Evolutionary conservation across 331 rosid species (phyloP), one percentile per base, ranked within the genome.

Genomic region (Stylosanthes scabra): DNA sequence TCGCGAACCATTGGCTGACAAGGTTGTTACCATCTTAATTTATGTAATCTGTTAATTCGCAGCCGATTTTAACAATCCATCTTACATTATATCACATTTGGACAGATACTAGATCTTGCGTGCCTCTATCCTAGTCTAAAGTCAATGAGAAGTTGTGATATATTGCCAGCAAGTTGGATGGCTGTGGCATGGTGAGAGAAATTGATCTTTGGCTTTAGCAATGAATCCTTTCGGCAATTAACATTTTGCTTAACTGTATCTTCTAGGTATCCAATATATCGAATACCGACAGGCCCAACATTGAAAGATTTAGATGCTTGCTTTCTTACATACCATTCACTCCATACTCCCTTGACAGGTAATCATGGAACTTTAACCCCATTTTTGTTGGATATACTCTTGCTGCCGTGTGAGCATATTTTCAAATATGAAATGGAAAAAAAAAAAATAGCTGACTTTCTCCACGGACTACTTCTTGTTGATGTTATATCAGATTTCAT

Each of bases 201-300:
- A 52, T 59, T 70, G 61, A 66, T 72, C 20, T 72, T 28, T 45
- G 67, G 49, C 42, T 72, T 25, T 63, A 63, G 28, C 66, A 15
- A 52, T 78, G 59, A 59, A 52, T 57, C 10, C 59, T 72, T 70
- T 41, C 65, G 67, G 15, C 31, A 41, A 56, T 63, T 86, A 37
- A 78, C 61, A 7, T 65, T 61, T 54, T 63, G 49, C 59, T 54
- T 59, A 41, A 61, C 80, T 73, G 74, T 52, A 64, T 45, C 63
- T 74, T 74, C 76, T 74, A 91, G 97, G 97, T 91, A 91, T 83
- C 97, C 97, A 73, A 88, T 88, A 55, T 91, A 91, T 81, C 86
- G 94, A 74, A 91, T 91, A 70, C 97, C 97, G 41, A 80, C 76
- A 1, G 97, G 97, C 74, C 89, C 90, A 69, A 91, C 97, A 5